phyloP scores from a whole-genome alignment of 139 green algal species.

The Chloropicon primus region DNA sequence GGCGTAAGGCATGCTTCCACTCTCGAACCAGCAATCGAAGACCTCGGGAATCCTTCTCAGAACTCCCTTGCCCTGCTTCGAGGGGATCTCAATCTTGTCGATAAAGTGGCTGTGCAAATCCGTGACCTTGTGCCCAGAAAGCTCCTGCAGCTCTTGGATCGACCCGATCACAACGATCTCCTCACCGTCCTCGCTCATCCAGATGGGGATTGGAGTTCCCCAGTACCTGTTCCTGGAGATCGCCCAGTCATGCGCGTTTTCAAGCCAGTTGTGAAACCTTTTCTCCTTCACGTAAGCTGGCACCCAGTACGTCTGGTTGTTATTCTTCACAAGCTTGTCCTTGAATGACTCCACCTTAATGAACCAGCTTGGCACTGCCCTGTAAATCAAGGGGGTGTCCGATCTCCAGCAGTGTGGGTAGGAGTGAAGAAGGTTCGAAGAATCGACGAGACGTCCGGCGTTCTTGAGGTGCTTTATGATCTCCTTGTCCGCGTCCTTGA shows the following conservation, averaged over 20 bases:
- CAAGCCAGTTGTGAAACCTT: conserved; percentile 98
- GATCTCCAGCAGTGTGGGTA: conserved; percentile 99
- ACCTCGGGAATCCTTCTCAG: conserved; percentile 83
- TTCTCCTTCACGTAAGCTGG: conserved; percentile 93
- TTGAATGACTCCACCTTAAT: conserved; percentile 81
- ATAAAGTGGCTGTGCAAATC: conserved; percentile 98
- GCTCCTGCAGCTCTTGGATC: conserved; percentile 75
- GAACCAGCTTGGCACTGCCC: conserved; percentile 93
- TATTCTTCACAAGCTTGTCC: conserved; percentile 71
- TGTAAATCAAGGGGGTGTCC: conserved; percentile 54
- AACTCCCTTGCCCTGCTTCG: conserved; percentile 37
- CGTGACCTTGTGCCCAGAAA: conserved; percentile 67
- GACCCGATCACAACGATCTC: conserved; percentile 80
- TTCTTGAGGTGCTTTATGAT: conserved; percentile 58
- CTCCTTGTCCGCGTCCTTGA: conserved; percentile 90
- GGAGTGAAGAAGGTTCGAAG: conserved; percentile 47
- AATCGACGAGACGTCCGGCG: conserved; percentile 63
- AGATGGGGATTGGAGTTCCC: conserved; percentile 96
- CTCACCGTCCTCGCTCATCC: conserved; percentile 61
- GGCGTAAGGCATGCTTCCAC: conserved; percentile 90
- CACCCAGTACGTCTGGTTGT: conserved; percentile 88
- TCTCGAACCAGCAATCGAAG: conserved; percentile 99
- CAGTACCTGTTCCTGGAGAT: conserved; percentile 78
- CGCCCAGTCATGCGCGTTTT: conserved; percentile 87
- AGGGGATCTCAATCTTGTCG: conserved; percentile 92